phyloP scores from a whole-genome alignment of 257 asterid species.

The Dorcoceras hygrometricum region DNA sequence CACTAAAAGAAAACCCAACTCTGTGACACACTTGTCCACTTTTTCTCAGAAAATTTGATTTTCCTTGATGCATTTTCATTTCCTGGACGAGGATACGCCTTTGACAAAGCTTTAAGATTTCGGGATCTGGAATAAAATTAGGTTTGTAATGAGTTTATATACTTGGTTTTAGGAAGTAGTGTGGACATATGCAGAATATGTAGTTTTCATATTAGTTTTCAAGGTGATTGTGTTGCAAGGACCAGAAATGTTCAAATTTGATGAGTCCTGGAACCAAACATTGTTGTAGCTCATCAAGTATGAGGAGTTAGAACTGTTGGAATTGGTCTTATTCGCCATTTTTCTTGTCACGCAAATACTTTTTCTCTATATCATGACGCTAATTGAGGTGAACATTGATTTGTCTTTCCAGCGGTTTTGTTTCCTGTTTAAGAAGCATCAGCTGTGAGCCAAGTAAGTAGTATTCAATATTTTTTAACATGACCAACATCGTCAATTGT shows the following conservation, averaged over 20 bases:
- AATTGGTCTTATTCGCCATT: too few species aligned
- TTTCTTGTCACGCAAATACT: background rate
- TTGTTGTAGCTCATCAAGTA: too few species aligned
- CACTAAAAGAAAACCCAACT: background rate
- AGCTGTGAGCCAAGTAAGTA: constrained; percentile 49
- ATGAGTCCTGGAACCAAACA: background rate
- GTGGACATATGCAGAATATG: background rate
- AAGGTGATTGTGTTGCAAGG: background rate
- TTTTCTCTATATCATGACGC: constrained; percentile 18
- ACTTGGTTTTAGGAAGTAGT: background rate
- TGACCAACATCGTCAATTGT: background rate
- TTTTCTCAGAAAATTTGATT: too few species aligned
- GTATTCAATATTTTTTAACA: background rate
- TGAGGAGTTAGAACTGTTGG: background rate
- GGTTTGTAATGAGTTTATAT: too few species aligned
- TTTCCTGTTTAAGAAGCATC: constrained; percentile 46
- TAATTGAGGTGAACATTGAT: constrained; percentile 14
- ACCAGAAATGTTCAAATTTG: background rate
- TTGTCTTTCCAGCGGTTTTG: constrained; percentile 41
- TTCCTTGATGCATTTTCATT: background rate
- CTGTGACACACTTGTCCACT: background rate
- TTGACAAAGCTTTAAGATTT: background rate
- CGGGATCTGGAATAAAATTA: too few species aligned
- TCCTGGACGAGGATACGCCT: background rate
- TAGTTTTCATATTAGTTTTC: background rate